Percentiles rank a stretch among this genome's conserved stretches.
These are phyloP conservation scores for Moesziomyces antarcticus DNA, from an alignment of 1,284 basidiomycete species.

Conservation along the genomic window DNA sequence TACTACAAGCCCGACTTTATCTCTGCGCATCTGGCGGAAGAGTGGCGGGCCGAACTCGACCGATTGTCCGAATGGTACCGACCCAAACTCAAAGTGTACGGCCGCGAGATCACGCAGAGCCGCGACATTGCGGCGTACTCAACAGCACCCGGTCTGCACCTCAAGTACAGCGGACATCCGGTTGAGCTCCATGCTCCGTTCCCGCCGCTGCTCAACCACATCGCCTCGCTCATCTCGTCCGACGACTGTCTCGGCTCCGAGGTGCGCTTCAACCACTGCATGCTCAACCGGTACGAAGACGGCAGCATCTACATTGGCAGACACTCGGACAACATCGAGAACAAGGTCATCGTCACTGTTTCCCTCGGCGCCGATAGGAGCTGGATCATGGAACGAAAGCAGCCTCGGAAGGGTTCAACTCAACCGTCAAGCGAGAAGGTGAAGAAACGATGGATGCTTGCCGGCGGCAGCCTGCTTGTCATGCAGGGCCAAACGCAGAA, in stretches of 20 bases:
- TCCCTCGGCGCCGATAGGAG: slow-evolving; percentile 71
- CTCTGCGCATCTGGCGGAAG: slow-evolving; percentile 58
- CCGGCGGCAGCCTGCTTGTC: slow-evolving; percentile 71
- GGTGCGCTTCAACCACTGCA: slow-evolving; percentile 72
- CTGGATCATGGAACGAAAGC: slow-evolving; percentile 70
- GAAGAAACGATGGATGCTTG: slow-evolving; percentile 68
- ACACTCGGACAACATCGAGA: slow-evolving; percentile 68
- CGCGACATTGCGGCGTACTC: slow-evolving; percentile 69
- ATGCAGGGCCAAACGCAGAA: slow-evolving; percentile 73
- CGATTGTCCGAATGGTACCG: slow-evolving; percentile 68
- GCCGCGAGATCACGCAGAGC: slow-evolving; percentile 71
- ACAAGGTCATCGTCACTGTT: slow-evolving; percentile 72
- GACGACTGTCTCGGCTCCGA: slow-evolving; percentile 67
- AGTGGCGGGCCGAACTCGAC: slow-evolving; percentile 69
- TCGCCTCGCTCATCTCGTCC: slow-evolving; percentile 66
- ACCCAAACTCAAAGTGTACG: slow-evolving; percentile 72
- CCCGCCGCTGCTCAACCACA: slow-evolving; percentile 68
- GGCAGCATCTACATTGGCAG: slow-evolving; percentile 70
- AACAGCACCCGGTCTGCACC: slow-evolving; percentile 67
- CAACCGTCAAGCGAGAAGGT: slow-evolving; percentile 5
- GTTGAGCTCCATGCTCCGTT: slow-evolving; percentile 70
- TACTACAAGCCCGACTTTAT: slow-evolving; percentile 70
- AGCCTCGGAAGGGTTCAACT: slow-evolving; percentile 8
- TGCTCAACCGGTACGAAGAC: slow-evolving; percentile 72
- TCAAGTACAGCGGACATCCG: slow-evolving; percentile 69